Evolutionary conservation across 2,329 filamentous ascomycete genomes (phyloP).

Genomic region (Claviceps africana): DNA sequence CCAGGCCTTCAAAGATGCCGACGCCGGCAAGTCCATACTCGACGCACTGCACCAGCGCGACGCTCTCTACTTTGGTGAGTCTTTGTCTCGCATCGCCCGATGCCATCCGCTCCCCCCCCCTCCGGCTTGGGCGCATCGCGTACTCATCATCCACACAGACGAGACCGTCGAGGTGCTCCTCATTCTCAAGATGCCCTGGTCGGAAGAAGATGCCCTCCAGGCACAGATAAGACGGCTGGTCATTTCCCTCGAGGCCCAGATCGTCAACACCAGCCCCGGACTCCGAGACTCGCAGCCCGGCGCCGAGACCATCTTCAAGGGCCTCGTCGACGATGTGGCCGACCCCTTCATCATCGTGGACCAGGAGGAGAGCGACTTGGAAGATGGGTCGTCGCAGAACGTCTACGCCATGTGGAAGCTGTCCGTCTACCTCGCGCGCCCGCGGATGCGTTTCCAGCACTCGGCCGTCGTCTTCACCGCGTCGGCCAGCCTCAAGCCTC

Average conservation of each 20-base stretch:
- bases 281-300: constrained; percentile 33
- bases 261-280: constrained; percentile 40
- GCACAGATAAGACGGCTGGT: constrained; percentile 48
- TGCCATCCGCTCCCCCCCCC: no score
- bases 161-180: constrained; percentile 58
- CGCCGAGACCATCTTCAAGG: constrained; percentile 47
- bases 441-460: constrained; percentile 50
- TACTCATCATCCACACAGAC: constrained; percentile 35
- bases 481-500: constrained; percentile 44
- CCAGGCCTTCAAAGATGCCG: constrained; percentile 30
- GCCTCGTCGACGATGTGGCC: constrained; percentile 32
- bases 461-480: constrained; percentile 53
- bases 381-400: constrained; percentile 18
- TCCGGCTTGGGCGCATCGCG: constrained; percentile 6
- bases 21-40: constrained; percentile 32
- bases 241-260: constrained; percentile 52
- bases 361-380: constrained; percentile 18
- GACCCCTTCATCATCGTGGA: constrained; percentile 38
- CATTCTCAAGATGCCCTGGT: constrained; percentile 49
- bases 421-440: constrained; percentile 41
- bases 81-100: neutral
- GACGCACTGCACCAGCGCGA: constrained; percentile 48
- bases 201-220: constrained; percentile 41
- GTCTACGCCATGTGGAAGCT: constrained; percentile 48
- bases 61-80: constrained; percentile 57